phyloP scores from a whole-genome alignment of 83 land plant genomes.

The Isoetes engelmannii region DNA sequence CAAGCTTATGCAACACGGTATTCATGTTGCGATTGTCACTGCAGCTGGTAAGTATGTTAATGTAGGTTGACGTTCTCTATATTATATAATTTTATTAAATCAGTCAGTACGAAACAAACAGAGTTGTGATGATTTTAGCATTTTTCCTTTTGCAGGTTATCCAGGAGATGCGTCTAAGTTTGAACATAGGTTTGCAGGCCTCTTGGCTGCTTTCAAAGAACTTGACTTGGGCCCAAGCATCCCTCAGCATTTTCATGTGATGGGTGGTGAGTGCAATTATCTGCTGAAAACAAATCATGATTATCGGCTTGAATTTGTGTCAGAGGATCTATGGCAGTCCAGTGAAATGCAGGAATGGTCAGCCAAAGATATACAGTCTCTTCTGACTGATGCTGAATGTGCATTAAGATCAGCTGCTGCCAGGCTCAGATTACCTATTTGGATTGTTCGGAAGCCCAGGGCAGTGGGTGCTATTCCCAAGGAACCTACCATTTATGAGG shows the following conservation, averaged over 20 bases:
- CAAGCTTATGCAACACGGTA: constrained; percentile 43
- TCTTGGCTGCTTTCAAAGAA: constrained; percentile 38
- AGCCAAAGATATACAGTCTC: constrained; percentile 23
- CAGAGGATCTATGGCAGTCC: constrained; percentile 36
- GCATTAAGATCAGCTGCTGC: constrained; percentile 41
- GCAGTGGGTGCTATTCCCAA: constrained; percentile 49
- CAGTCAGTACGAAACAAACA: no score
- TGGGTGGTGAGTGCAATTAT: constrained; percentile 55
- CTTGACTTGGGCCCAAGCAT: constrained; percentile 25
- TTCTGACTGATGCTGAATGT: constrained; percentile 37
- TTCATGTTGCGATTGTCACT: constrained; percentile 49
- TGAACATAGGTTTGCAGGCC: constrained; percentile 40
- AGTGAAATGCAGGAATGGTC: constrained; percentile 35
- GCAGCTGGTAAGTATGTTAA: constrained; percentile 34
- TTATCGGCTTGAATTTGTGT: constrained; percentile 40
- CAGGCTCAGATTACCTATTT: constrained; percentile 32
- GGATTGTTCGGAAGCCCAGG: constrained; percentile 40
- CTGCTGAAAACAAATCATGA: constrained; percentile 27
- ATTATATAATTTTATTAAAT: background rate
- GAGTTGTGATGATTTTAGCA: background rate
- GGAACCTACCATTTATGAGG: constrained; percentile 47
- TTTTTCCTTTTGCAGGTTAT: constrained; percentile 28
- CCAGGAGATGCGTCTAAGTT: constrained; percentile 35
- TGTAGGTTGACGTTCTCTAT: no score
- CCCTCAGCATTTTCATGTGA: constrained; percentile 36